A percentile compares a stretch with the other conserved stretches of the same genome.
These are phyloP conservation scores for Pilatotrama ljubarskyi DNA, from an alignment of 768 basidiomycete genomes.

Conservation along the genomic window DNA sequence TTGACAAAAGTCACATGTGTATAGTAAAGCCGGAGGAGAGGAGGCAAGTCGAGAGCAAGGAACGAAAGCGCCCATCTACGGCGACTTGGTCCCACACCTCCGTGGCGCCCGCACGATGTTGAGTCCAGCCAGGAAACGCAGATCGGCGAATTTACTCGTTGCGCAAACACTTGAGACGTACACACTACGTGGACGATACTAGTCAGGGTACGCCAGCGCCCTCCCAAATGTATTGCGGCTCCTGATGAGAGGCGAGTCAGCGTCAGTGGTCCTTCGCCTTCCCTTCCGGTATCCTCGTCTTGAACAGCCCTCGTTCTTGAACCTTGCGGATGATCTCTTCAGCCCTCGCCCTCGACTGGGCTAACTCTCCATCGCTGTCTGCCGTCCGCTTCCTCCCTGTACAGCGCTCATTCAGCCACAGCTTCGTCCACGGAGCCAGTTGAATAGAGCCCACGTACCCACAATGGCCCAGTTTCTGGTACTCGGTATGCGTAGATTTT, in stretches of 20 bases:
- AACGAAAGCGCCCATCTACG: constrained; percentile 3
- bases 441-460: constrained; percentile 49
- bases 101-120: background rate
- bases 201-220: background rate
- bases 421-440: background rate
- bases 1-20: constrained; percentile 11
- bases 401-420: background rate
- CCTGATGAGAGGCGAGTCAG: background rate
- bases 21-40: background rate
- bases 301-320: constrained; percentile 66
- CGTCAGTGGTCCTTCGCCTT: constrained; percentile 46
- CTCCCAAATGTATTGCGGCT: background rate
- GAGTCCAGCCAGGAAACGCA: background rate
- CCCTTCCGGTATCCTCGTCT: constrained; percentile 69
- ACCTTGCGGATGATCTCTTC: constrained; percentile 57
- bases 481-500: constrained; percentile 86
- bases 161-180: background rate
- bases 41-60: background rate
- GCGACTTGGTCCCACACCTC: background rate
- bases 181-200: background rate
- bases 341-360: constrained; percentile 45
- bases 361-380: constrained; percentile 27
- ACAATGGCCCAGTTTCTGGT: constrained; percentile 92
- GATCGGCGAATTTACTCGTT: background rate
- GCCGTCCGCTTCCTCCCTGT: constrained; percentile 35